Conservation (phyloP, 1,139 yeast genomes). For the Magnusiomyces sp. region DNA sequence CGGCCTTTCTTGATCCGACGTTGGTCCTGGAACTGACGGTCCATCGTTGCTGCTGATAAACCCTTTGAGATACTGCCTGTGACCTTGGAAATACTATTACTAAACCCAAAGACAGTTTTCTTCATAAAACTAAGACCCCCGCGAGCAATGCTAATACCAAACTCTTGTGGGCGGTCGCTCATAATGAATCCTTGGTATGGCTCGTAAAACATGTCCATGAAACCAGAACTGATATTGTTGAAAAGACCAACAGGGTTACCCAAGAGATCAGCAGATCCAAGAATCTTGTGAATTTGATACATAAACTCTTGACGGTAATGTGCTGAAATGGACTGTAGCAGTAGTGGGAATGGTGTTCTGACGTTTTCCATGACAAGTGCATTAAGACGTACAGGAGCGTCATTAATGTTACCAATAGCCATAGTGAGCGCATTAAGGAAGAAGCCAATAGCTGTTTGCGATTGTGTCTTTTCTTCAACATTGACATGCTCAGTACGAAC, state of each 20-base stretch:
- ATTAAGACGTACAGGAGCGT: constrained; percentile 87
- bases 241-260: constrained; percentile 97
- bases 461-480: constrained; percentile 47
- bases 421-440: constrained; percentile 81
- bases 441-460: constrained; percentile 49
- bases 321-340: constrained; percentile 62
- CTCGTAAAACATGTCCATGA: constrained; percentile 91
- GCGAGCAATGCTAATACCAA: constrained; percentile 91
- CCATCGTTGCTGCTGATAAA: constrained; percentile 82
- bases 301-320: constrained; percentile 91
- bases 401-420: constrained; percentile 96
- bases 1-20: constrained; percentile 66
- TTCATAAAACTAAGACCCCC: constrained; percentile 93
- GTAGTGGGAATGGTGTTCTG: constrained; percentile 71
- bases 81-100: constrained; percentile 86
- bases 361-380: constrained; percentile 84
- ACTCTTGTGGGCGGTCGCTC: constrained; percentile 91
- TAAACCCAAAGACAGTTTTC: constrained; percentile 89
- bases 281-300: constrained; percentile 82
- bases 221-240: constrained; percentile 88
- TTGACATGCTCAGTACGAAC: constrained; percentile 80
- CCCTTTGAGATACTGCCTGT: constrained; percentile 96
- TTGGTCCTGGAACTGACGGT: constrained; percentile 72
- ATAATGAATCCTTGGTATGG: constrained; percentile 93
- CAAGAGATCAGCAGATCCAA: constrained; percentile 92